Percentiles rank a stretch among this genome's conserved stretches.
Evolutionary conservation across 345 rosid genomes (phyloP).

Genomic region (Crucihimalaya himalaica): DNA sequence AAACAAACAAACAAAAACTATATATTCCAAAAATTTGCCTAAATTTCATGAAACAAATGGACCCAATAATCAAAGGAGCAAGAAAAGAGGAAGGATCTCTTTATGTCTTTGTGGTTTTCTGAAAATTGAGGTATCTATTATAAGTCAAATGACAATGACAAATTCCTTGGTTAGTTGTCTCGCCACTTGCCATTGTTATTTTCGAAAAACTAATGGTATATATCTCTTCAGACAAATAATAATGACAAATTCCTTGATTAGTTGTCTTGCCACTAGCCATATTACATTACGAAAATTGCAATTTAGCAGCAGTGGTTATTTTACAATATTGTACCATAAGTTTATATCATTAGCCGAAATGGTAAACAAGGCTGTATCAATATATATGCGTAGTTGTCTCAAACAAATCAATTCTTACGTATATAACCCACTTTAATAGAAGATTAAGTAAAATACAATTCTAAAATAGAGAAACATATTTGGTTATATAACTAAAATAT

Average conservation of each 20-base stretch:
- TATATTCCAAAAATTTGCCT: slow-evolving; percentile 22
- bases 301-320: neutral
- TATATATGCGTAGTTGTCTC: no score
- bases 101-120: slow-evolving; percentile 3
- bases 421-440: neutral
- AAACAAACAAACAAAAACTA: neutral
- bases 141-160: slow-evolving; percentile 10
- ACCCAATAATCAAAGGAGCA: slow-evolving; percentile 28
- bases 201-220: neutral
- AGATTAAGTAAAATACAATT: no score
- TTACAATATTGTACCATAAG: neutral
- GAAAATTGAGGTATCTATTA: neutral
- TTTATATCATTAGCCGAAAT: neutral
- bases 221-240: slow-evolving; percentile 19
- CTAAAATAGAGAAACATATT: no score
- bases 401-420: neutral
- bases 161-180: neutral
- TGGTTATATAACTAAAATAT: no score
- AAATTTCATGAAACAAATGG: slow-evolving; percentile 24
- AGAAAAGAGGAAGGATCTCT: slow-evolving; percentile 15
- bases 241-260: slow-evolving; percentile 20
- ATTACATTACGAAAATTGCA: neutral
- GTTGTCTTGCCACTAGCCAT: neutral
- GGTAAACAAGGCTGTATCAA: neutral
- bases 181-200: slow-evolving; percentile 6